These are phyloP conservation scores for Nicotiana tomentosiformis DNA, from an alignment of 257 asterid species.

Conservation along the genomic window DNA sequence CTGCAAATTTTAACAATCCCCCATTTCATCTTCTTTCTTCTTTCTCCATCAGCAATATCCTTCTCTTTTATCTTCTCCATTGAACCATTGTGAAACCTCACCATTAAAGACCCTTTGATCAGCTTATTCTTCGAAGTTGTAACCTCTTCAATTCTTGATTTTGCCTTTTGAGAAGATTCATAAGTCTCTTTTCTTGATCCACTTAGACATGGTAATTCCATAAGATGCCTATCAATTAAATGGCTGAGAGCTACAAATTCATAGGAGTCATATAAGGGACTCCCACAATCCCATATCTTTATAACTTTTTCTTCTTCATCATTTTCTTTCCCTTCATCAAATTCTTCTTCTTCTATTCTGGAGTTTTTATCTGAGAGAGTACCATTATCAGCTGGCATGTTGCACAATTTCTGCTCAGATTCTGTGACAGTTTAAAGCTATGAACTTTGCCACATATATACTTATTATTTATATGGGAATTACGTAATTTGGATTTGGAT, in stretches of 20 bases:
- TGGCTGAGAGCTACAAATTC: slow-evolving; percentile 53
- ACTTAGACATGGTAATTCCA: slow-evolving; percentile 34
- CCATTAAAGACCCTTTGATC: slow-evolving; percentile 11
- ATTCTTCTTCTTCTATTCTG: slow-evolving; percentile 5
- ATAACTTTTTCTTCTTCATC: not conserved
- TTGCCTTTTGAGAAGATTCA: not conserved
- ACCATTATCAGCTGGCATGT: not conserved
- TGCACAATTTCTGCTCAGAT: not conserved
- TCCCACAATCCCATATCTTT: slow-evolving; percentile 67
- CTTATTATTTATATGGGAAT: not conserved
- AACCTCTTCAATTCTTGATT: not conserved
- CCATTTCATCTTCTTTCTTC: slow-evolving; percentile 1
- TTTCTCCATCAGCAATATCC: slow-evolving; percentile 14
- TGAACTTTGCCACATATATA: not conserved
- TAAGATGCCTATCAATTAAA: slow-evolving; percentile 42
- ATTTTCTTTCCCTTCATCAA: slow-evolving; percentile 2
- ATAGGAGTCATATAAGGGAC: slow-evolving; percentile 65
- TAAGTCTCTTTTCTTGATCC: slow-evolving; percentile 18
- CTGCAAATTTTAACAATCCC: not conserved
- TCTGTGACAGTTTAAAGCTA: not conserved
- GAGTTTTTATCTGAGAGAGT: slow-evolving; percentile 1
- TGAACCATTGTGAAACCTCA: slow-evolving; percentile 2
- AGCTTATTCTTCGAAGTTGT: not conserved
- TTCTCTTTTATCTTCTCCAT: slow-evolving; percentile 5
- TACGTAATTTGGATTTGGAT: not conserved